These are phyloP conservation scores for Candida verbasci DNA, from an alignment of 805 yeast genomes.

Conservation along the genomic window DNA sequence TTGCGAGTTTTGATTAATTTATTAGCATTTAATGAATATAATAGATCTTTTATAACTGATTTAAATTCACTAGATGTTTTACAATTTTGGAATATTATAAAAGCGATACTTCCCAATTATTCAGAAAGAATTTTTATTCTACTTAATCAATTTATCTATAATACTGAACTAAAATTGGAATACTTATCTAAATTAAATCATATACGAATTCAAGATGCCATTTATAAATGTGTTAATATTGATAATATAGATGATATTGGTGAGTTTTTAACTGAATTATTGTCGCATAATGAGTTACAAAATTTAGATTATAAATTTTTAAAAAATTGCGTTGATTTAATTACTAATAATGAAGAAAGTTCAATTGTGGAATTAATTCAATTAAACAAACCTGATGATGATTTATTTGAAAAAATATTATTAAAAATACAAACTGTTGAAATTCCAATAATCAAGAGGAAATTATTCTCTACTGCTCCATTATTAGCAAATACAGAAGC, in stretches of 20 bases:
- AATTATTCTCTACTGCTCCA: constrained; percentile 4
- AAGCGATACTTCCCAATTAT: neutral
- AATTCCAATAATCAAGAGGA: constrained; percentile 1
- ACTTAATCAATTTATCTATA: constrained; percentile 28
- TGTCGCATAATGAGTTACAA: neutral
- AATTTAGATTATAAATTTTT: neutral
- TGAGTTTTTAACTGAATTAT: constrained; percentile 9
- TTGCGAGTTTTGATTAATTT: constrained; percentile 31
- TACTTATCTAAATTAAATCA: constrained; percentile 14
- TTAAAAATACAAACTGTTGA: neutral
- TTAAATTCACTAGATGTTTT: constrained; percentile 3
- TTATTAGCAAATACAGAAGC: neutral
- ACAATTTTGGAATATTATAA: constrained; percentile 16
- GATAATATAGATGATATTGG: constrained; percentile 1
- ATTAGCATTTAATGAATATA: constrained; percentile 30
- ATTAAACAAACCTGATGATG: neutral
- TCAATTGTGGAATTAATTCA: neutral
- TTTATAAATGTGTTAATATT: neutral
- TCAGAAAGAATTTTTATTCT: constrained; percentile 16
- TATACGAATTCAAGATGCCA: constrained; percentile 3
- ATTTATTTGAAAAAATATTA: neutral
- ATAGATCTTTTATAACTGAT: constrained; percentile 13
- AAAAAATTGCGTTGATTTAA: neutral
- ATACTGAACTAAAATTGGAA: constrained; percentile 16
- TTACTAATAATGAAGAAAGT: neutral